Conservation (phyloP, 2,329 filamentous ascomycete species). For the Diaporthe ampelina region DNA sequence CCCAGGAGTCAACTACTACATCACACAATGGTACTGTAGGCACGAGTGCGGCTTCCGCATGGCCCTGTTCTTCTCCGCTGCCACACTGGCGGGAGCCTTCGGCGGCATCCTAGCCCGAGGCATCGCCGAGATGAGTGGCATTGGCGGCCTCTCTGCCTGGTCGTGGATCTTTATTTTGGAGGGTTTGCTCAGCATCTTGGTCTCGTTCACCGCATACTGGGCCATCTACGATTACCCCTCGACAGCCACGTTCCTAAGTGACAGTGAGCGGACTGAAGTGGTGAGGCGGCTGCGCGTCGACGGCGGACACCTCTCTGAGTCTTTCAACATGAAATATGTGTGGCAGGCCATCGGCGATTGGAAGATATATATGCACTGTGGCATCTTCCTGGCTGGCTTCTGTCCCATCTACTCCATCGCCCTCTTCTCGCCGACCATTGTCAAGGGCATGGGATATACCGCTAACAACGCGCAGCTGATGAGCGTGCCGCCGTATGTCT, state of each 20-base stretch:
- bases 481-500: slow-evolving; percentile 73
- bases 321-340: slow-evolving; percentile 68
- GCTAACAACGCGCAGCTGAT: slow-evolving; percentile 71
- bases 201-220: slow-evolving; percentile 54
- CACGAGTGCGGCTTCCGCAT: slow-evolving; percentile 73
- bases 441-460: slow-evolving; percentile 65
- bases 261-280: slow-evolving; percentile 59
- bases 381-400: slow-evolving; percentile 73
- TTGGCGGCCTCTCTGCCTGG: slow-evolving; percentile 72
- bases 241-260: slow-evolving; percentile 62
- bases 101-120: slow-evolving; percentile 72
- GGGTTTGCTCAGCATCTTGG: slow-evolving; percentile 62
- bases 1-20: slow-evolving; percentile 68
- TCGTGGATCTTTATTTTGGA: slow-evolving; percentile 86
- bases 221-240: slow-evolving; percentile 72
- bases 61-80: slow-evolving; percentile 71
- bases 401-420: slow-evolving; percentile 72
- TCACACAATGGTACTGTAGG: slow-evolving; percentile 71
- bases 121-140: slow-evolving; percentile 69
- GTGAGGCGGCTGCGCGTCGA: slow-evolving; percentile 58
- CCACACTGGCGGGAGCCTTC: slow-evolving; percentile 73
- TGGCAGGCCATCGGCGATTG: slow-evolving; percentile 71
- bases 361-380: slow-evolving; percentile 68
- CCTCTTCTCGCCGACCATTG: slow-evolving; percentile 73
- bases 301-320: slow-evolving; percentile 65